Evolutionary conservation across 179 eudicot genomes (phyloP).

Genomic region (Actinidia polygama): DNA sequence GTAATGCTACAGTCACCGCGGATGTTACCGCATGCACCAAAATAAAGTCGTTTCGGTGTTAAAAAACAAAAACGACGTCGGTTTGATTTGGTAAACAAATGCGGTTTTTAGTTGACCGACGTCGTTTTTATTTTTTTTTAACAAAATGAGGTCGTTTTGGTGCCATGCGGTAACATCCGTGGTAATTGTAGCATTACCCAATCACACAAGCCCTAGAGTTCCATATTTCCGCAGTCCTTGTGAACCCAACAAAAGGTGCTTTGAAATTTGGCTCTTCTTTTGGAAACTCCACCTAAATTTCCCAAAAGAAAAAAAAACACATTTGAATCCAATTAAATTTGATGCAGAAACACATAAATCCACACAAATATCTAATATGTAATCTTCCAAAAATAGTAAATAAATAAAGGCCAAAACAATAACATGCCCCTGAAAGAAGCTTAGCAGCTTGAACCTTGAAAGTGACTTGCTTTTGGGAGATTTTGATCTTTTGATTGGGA

Average conservation of each 20-base stretch:
- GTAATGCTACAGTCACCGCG: too few relatives aligned
- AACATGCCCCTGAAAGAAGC: conserved; percentile 72
- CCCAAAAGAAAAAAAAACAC: neutral
- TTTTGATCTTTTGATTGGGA: neutral
- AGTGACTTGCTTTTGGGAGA: conserved; percentile 9
- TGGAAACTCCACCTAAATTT: conserved; percentile 73
- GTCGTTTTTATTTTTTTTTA: too few relatives aligned
- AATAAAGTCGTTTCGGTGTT: too few relatives aligned
- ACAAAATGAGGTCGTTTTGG: too few relatives aligned
- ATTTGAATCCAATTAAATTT: neutral
- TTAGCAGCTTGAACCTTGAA: conserved; percentile 70
- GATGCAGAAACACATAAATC: neutral
- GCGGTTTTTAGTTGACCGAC: too few relatives aligned
- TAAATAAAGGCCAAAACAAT: neutral
- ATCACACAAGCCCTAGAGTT: conserved; percentile 96
- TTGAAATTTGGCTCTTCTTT: conserved; percentile 76
- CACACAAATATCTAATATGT: too few relatives aligned
- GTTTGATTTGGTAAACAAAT: too few relatives aligned
- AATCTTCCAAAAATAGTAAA: neutral
- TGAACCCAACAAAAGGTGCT: conserved; percentile 78
- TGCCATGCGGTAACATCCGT: too few relatives aligned
- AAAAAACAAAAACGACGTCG: too few relatives aligned
- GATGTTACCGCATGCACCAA: too few relatives aligned
- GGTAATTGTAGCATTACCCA: too few relatives aligned
- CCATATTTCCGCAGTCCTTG: conserved; percentile 85